Evolutionary conservation across 306 rosid species (phyloP), one percentile per base, ranked within the genome.

Genomic region (Pachyrhizus erosus): DNA sequence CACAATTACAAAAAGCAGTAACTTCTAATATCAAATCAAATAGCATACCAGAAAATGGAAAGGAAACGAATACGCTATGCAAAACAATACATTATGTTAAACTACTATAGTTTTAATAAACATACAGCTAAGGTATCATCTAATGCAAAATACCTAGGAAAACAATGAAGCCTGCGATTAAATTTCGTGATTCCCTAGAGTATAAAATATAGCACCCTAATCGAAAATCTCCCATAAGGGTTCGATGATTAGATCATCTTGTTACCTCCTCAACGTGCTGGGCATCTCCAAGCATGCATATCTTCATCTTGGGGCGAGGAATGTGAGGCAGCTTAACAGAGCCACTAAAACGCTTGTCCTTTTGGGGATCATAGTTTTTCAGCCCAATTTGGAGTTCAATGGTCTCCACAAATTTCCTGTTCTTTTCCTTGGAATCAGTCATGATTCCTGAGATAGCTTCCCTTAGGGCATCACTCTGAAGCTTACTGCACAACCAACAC

Each of bases 321-420:
- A 93, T 93, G 81, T 93, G 96, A 0, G 96, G 97, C 87, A 93
- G 76, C 85, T 89, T 93, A 46, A 93, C 96, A 14, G 97, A 93
- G 45, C 97, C 97, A 13, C 97, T 93, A 75, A 93, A 91, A 40
- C 97, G 85, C 14, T 82, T 82, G 3, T 82, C 85, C 14, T 82
- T 82, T 9, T 82, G 85, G 2, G 85, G 80, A 9, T 82, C 85
- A 3, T 82, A 82, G 60, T 82, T 82, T 40, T 82, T 82, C 3
- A 82, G 15, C 0, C 85, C 85, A 52, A 74, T 82, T 10, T 82
- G 80, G 54, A 82, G 76, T 20, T 82, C 85, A 40, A 82, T 65
- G 0, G 85, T 82, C 48, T 82, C 80, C 4, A 75, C 85, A 24
- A 82, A 82, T 27, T 82, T 82, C 1, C 80, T 75, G 3, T 73